Evolutionary conservation across 176 grass and related monocot genomes (phyloP).

Genomic region (Aegilops longissima): DNA sequence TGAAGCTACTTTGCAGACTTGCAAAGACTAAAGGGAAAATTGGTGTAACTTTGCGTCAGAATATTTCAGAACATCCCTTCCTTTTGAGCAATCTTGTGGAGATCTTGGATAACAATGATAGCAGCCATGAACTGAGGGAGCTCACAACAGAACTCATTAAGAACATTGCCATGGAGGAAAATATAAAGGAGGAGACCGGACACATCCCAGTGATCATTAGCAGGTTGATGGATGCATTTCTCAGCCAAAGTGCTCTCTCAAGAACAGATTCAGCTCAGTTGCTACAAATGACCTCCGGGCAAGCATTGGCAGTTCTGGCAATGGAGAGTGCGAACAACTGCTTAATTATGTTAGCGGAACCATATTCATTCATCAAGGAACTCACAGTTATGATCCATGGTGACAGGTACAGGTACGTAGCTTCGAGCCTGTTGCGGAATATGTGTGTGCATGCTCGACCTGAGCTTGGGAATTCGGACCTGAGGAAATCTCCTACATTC

Average conservation of each 20-base stretch:
- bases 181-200: not conserved
- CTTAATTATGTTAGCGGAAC: conserved; percentile 5
- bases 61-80: conserved; percentile 15
- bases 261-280: not conserved
- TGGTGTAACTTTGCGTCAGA: not conserved
- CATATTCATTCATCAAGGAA: not conserved
- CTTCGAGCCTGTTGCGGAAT: conserved; percentile 22
- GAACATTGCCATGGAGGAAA: conserved; percentile 2
- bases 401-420: not conserved
- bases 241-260: not conserved
- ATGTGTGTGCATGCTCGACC: not conserved
- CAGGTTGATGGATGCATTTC: conserved; percentile 21
- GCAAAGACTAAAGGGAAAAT: not conserved
- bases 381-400: not conserved
- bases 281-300: not conserved
- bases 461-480: not conserved
- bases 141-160: not conserved
- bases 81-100: conserved; percentile 20
- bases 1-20: conserved; percentile 3
- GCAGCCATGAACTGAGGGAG: not conserved
- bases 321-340: conserved; percentile 19
- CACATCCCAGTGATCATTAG: not conserved
- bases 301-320: conserved; percentile 21
- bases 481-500: not conserved
- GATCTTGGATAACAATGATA: not conserved